A percentile compares a stretch with the other conserved stretches of the same genome.
Conservation (phyloP, 495 filamentous ascomycete species). For the Staphylotrichum tortipilum region DNA sequence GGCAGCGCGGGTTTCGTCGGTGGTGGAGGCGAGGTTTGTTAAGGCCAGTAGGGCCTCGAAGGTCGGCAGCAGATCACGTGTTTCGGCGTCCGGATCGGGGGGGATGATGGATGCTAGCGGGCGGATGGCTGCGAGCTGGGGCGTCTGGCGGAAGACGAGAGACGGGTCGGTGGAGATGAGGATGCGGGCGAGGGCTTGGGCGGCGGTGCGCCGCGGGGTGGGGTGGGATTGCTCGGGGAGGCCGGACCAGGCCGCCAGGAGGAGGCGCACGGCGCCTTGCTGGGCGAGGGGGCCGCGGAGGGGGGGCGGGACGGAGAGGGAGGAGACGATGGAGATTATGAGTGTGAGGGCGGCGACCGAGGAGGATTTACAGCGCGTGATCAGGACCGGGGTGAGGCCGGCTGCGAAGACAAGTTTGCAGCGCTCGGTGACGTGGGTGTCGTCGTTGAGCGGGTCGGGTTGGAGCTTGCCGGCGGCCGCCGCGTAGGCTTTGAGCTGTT, state of each 20-base stretch:
- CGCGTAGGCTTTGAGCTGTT: conserved; percentile 85
- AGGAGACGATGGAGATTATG: conserved; percentile 65
- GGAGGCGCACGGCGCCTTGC: conserved; percentile 79
- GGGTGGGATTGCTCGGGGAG: conserved; percentile 46
- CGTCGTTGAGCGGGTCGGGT: conserved; percentile 60
- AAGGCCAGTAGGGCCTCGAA: conserved; percentile 89
- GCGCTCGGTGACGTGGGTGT: conserved; percentile 64
- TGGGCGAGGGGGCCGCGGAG: conserved; percentile 74
- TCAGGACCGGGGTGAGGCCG: conserved; percentile 63
- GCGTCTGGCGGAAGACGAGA: conserved; percentile 71
- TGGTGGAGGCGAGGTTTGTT: conserved; percentile 81
- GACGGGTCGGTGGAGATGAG: conserved; percentile 81
- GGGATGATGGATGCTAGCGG: conserved; percentile 66
- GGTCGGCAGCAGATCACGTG: conserved; percentile 72
- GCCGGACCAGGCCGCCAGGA: conserved; percentile 57
- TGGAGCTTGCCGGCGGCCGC: conserved; percentile 61
- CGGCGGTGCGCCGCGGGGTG: conserved; percentile 53
- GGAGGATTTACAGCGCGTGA: conserved; percentile 57
- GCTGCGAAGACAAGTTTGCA: conserved; percentile 70
- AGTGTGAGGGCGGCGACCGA: conserved; percentile 57
- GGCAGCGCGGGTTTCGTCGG: conserved; percentile 56
- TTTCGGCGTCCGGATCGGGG: conserved; percentile 49
- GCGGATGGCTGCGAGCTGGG: conserved; percentile 66
- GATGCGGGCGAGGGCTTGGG: conserved; percentile 85
- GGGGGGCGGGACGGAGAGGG: conserved; percentile 61